A percentile compares a stretch with the other conserved stretches of the same genome.
phyloP scores from a whole-genome alignment of 352 stramenopile species.

The Phytophthora colocasiae region DNA sequence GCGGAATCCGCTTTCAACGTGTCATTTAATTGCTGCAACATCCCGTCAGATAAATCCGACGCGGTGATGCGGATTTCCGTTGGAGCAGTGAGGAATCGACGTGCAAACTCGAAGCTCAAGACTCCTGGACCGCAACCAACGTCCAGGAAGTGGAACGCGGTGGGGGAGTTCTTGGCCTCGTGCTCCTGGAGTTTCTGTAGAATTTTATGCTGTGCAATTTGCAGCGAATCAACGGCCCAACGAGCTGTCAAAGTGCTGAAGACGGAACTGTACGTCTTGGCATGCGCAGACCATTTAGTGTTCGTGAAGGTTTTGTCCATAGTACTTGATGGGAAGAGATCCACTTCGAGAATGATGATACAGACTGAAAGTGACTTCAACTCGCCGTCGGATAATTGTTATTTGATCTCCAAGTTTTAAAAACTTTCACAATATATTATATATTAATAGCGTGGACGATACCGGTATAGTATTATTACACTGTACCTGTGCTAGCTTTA shows the following conservation, averaged over 20 bases:
- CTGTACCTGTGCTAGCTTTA: neutral
- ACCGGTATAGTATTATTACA: too few relatives aligned
- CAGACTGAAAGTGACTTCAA: neutral
- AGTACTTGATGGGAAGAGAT: neutral
- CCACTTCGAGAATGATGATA: neutral
- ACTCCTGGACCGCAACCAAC: constrained; percentile 42
- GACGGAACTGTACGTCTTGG: constrained; percentile 36
- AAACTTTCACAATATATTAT: too few relatives aligned
- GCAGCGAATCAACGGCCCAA: constrained; percentile 37
- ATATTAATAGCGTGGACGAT: too few relatives aligned
- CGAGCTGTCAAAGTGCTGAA: constrained; percentile 26
- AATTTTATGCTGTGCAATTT: constrained; percentile 37
- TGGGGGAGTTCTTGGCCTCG: constrained; percentile 10
- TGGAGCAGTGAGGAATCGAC: constrained; percentile 28
- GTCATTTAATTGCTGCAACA: constrained; percentile 45
- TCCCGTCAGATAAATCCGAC: constrained; percentile 49
- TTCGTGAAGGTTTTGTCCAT: constrained; percentile 47
- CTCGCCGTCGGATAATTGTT: too few relatives aligned
- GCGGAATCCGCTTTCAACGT: constrained; percentile 26
- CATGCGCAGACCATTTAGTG: constrained; percentile 39
- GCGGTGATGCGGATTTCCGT: constrained; percentile 42
- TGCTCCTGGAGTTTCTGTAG: constrained; percentile 27
- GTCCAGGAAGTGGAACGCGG: constrained; percentile 43
- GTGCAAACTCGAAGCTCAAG: constrained; percentile 47
- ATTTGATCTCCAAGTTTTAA: too few relatives aligned